phyloP scores from a whole-genome alignment of 129 eudicot species.

The Artemisia tridentata region DNA sequence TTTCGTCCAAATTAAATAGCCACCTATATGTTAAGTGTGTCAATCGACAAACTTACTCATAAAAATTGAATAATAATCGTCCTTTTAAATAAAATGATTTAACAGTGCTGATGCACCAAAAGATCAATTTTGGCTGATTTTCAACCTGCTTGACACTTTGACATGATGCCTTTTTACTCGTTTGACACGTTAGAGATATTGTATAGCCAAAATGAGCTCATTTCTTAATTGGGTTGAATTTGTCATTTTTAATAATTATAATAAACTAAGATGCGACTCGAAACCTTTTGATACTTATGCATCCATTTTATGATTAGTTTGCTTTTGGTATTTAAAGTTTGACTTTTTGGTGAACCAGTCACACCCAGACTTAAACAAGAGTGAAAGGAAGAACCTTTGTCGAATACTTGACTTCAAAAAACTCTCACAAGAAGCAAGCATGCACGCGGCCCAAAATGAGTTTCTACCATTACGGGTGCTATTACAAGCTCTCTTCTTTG shows the following conservation, averaged over 20 bases:
- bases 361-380: slow-evolving; percentile 74
- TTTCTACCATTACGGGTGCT: slow-evolving; percentile 75
- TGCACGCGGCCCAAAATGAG: slow-evolving; percentile 95
- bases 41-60: no score
- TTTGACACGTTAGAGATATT: neutral
- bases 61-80: neutral
- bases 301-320: neutral
- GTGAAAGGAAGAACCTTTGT: slow-evolving; percentile 79
- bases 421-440: slow-evolving; percentile 68
- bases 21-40: no score
- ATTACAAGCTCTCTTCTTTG: slow-evolving; percentile 84
- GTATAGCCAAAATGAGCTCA: neutral
- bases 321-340: neutral
- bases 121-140: neutral
- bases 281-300: neutral
- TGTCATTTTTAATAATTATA: neutral
- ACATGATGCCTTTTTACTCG: no score
- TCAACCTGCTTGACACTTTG: neutral
- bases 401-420: slow-evolving; percentile 77
- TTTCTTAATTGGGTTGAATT: neutral
- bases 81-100: neutral
- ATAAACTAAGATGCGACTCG: neutral
- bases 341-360: slow-evolving; percentile 46
- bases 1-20: neutral
- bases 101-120: no score